Conservation (phyloP, 345 rosid species). For the Xanthoceras sorbifolium region DNA sequence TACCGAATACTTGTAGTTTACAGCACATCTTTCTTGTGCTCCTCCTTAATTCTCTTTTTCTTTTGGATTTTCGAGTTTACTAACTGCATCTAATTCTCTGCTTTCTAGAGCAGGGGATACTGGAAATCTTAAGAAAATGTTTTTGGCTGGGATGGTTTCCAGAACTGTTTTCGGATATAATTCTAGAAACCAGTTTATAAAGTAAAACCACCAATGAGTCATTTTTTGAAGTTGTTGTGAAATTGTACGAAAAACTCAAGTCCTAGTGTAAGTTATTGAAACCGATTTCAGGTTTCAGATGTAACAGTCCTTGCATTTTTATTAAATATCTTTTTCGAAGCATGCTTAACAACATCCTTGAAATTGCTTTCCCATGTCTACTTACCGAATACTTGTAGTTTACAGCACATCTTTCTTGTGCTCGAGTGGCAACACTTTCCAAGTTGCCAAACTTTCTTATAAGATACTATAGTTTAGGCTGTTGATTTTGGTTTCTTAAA, state of each 20-base stretch:
- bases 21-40: background rate
- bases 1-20: background rate
- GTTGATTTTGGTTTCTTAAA: conserved; percentile 12
- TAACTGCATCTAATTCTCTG: background rate
- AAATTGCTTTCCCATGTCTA: background rate
- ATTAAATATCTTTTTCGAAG: background rate
- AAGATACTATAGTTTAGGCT: background rate
- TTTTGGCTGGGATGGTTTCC: too few relatives aligned
- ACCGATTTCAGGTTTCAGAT: background rate
- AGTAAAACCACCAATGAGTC: too few relatives aligned
- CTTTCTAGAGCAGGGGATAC: background rate
- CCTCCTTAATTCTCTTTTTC: background rate
- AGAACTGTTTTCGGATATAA: background rate
- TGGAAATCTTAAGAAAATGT: background rate
- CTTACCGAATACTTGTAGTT: background rate
- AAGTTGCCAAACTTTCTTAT: background rate
- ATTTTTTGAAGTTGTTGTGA: too few relatives aligned
- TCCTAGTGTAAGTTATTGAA: too few relatives aligned
- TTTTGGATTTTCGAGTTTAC: background rate
- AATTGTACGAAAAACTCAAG: background rate
- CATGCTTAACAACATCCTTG: background rate
- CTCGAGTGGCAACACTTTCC: background rate
- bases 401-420: background rate
- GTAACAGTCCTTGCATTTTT: background rate
- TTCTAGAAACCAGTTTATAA: background rate